Percentiles rank a stretch among this genome's conserved stretches.
Evolutionary conservation across 2,329 filamentous ascomycete genomes (phyloP).

Genomic region (Pseudovirgaria hyperparasitica): DNA sequence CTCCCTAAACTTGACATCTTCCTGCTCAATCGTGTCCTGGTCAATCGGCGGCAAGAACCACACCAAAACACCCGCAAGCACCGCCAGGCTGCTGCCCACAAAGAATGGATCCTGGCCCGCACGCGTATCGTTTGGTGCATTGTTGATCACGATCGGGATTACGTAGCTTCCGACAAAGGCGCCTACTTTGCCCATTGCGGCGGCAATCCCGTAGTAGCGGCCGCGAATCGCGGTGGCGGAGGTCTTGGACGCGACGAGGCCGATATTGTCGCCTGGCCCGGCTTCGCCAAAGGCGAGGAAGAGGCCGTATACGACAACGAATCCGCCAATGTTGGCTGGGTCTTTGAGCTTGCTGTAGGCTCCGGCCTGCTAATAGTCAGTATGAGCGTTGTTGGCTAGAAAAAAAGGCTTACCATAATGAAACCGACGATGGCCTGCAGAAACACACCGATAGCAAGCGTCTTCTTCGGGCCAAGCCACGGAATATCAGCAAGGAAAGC

Average conservation of each 20-base stretch:
- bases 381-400: too few species aligned
- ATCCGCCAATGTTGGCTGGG: conserved; percentile 55
- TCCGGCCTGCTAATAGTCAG: too few species aligned
- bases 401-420: too few species aligned
- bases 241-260: conserved; percentile 74
- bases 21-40: conserved; percentile 69
- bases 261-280: conserved; percentile 85
- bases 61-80: conserved; percentile 58
- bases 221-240: conserved; percentile 76
- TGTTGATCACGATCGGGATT: conserved; percentile 49
- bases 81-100: conserved; percentile 63
- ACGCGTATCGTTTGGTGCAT: conserved; percentile 23
- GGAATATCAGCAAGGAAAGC: conserved; percentile 57
- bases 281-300: conserved; percentile 69
- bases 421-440: conserved; percentile 71
- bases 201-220: conserved; percentile 58
- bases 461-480: conserved; percentile 63
- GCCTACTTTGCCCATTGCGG: conserved; percentile 61
- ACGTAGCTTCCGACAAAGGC: conserved; percentile 81
- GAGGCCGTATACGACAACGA: conserved; percentile 67
- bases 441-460: conserved; percentile 57
- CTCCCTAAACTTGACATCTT: conserved; percentile 62
- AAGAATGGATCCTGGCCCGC: conserved; percentile 80
- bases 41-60: conserved; percentile 62
- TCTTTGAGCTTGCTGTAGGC: conserved; percentile 59